A percentile compares a stretch with the other conserved stretches of the same genome.
Evolutionary conservation across 1,284 basidiomycete genomes (phyloP).

Genomic region (Hortiboletus rubellus): DNA sequence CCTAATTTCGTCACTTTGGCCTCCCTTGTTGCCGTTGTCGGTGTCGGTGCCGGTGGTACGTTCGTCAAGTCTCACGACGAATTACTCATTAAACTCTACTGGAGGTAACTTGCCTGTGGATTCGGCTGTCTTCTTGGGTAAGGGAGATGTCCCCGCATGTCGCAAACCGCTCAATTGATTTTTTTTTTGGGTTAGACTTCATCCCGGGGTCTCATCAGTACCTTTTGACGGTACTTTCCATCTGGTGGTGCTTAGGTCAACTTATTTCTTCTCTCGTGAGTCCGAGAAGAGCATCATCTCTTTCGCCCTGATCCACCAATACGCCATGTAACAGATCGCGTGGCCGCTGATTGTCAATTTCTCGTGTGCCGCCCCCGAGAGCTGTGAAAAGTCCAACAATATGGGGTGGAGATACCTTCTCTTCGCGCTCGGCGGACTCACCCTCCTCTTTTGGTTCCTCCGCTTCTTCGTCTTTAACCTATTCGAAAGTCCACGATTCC

Average conservation of each 20-base stretch:
- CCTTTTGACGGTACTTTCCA: conserved; percentile 64
- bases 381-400: conserved; percentile 43
- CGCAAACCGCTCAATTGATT: not conserved
- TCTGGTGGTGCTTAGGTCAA: conserved; percentile 73
- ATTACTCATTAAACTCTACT: not conserved
- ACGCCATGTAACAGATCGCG: conserved; percentile 34
- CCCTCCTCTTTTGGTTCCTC: conserved; percentile 53
- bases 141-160: conserved; percentile 4
- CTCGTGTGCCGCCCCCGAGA: conserved; percentile 40
- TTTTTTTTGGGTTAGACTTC: conserved; percentile 49
- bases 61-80: not conserved
- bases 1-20: conserved; percentile 45
- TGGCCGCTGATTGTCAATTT: conserved; percentile 54
- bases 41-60: conserved; percentile 45
- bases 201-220: conserved; percentile 68
- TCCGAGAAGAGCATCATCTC: conserved; percentile 14
- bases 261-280: conserved; percentile 62
- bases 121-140: conserved; percentile 63
- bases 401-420: conserved; percentile 64
- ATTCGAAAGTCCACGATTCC: conserved; percentile 62
- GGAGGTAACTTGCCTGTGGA: conserved; percentile 61
- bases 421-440: conserved; percentile 46
- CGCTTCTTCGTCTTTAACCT: conserved; percentile 63
- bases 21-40: conserved; percentile 45
- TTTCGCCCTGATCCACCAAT: not conserved